Evolutionary conservation across 1,284 basidiomycete genomes (phyloP), one percentile per base, ranked within the genome.

Genomic region (Ustilago tritici): DNA sequence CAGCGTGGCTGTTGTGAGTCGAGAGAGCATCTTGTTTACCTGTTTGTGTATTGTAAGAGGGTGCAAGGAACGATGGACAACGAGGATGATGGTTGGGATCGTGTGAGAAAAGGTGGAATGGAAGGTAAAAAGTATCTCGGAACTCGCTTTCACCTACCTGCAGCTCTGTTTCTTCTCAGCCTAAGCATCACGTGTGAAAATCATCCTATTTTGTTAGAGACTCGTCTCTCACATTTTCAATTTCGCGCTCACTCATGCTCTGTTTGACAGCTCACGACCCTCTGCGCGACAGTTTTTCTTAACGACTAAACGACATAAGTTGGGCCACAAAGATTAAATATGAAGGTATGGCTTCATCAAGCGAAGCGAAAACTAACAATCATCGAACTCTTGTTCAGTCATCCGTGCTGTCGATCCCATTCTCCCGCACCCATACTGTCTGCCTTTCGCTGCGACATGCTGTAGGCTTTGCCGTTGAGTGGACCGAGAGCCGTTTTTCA

Each of bases 51-150:
- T 6, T 4, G 23, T 19, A 9, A 35, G 43, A 12, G 43, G 36
- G 15, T 40, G 52, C 23, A 55, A 34, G n/a, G 28, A 47, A 17
- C 15, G 38, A 23, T 14, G 9, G 35, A 12, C 2, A 46, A 43
- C 28, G 54, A 41, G 31, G 65, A 41, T 49, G 35, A 28, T n/a
- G 28, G 31, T 15, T 46, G 6, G 63, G 38, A 56, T 61, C 17
- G 59, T 54, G 49, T 47, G 40, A 58, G 65, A 31, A 19, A 61
- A 49, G 55, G 57, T 40, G 46, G 55, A 68, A 53, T 61, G 50
- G 57, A 43, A 58, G 35, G 28, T 36, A 56, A 68, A 68, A 69
- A 69, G 47, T 61, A 59, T 55, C 66, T 69, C 66, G 66, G 66
- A 69, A 63, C 23, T 23, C 2, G 23, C 23, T 23, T 23, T 23